phyloP scores from a whole-genome alignment of 2,329 filamentous ascomycete species.

The Aspergillus phoenicis region DNA sequence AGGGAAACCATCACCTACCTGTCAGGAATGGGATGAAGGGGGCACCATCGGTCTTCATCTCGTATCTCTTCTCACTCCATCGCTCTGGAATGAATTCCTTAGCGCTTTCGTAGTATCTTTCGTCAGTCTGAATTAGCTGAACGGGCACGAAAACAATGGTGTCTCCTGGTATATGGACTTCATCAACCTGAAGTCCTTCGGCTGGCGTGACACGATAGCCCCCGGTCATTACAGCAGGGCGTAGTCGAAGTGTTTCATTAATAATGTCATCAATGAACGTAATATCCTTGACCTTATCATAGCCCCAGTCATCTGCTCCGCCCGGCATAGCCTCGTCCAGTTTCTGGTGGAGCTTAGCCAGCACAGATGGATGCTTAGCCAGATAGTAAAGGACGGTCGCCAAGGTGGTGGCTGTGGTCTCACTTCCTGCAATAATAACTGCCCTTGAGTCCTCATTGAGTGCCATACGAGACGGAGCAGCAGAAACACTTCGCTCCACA shows the following conservation, averaged over 20 bases:
- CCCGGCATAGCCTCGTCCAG: constrained; percentile 6
- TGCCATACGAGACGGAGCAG: constrained; percentile 5
- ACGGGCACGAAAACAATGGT: constrained; percentile 27
- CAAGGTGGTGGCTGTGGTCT: constrained; percentile 17
- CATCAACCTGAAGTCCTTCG: constrained; percentile 12
- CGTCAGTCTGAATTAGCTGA: constrained; percentile 31
- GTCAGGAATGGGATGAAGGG: constrained; percentile 33
- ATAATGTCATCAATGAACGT: constrained; percentile 25
- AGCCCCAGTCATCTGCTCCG: constrained; percentile 4
- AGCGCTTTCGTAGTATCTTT: constrained; percentile 22
- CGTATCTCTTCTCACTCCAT: constrained; percentile 27
- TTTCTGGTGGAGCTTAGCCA: constrained; percentile 5
- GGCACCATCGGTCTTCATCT: constrained; percentile 24
- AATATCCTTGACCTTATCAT: background rate
- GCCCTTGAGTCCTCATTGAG: constrained; percentile 24
- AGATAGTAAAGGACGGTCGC: constrained; percentile 12
- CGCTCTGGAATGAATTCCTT: constrained; percentile 36
- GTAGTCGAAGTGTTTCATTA: constrained; percentile 14
- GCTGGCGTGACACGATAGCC: constrained; percentile 11
- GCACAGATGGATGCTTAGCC: background rate
- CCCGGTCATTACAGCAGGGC: constrained; percentile 12
- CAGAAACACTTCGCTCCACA: constrained; percentile 14
- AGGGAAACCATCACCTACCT: constrained; percentile 7
- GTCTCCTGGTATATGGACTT: constrained; percentile 22
- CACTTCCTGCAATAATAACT: constrained; percentile 30